Conservation (phyloP, 208 protist species). For the Tetramitus jugosus region DNA sequence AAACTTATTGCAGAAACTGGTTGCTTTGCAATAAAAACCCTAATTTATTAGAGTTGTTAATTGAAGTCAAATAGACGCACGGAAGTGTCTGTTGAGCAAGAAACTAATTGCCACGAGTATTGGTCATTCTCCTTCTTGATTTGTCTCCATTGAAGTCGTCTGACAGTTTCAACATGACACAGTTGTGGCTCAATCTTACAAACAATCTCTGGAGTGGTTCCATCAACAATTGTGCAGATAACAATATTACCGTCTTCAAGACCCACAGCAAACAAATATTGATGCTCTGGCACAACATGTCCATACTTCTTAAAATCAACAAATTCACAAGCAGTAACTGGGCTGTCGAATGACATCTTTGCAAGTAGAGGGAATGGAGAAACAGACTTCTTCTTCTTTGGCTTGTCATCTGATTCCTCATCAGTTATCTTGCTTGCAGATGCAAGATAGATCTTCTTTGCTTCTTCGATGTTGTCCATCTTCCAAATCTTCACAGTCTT, state of each 20-base stretch:
- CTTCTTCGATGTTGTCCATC: constrained; percentile 2
- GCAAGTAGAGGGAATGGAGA: too few relatives aligned
- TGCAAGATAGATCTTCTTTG: background rate
- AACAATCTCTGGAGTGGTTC: too few relatives aligned
- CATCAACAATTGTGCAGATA: background rate
- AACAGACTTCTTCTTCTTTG: too few relatives aligned
- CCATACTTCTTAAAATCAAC: background rate
- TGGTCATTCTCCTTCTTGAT: background rate
- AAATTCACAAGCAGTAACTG: background rate
- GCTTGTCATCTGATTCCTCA: too few relatives aligned
- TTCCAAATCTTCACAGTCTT: constrained; percentile 38
- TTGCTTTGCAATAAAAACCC: too few relatives aligned
- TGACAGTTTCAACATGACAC: constrained; percentile 9
- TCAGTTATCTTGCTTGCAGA: background rate
- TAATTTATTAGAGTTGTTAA: too few relatives aligned
- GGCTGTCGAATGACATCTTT: too few relatives aligned
- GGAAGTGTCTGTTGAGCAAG: background rate
- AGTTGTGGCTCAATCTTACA: background rate
- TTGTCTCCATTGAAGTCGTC: background rate
- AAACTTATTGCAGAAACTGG: too few relatives aligned
- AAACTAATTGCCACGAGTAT: background rate
- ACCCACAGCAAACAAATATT: background rate
- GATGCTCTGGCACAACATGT: background rate
- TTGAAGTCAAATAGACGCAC: constrained; percentile 9
- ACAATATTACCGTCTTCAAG: background rate